Conservation (phyloP, 2,329 filamentous ascomycete species). For the Pseudogymnoascus sp. region DNA sequence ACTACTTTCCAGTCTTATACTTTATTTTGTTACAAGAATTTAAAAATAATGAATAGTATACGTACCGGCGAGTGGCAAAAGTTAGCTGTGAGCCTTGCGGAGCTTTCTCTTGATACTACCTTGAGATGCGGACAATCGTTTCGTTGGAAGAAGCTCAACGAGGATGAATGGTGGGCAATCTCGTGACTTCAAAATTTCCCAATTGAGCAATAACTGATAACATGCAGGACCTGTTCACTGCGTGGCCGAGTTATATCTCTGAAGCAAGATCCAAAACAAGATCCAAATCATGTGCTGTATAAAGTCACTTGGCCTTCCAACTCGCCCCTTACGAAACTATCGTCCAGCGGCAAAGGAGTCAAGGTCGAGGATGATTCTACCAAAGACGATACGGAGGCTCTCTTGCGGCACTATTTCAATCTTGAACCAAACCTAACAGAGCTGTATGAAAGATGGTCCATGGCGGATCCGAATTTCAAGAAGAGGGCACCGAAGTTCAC, state of each 20-base stretch:
- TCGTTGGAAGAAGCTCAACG: slow-evolving; percentile 77
- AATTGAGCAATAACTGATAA: slow-evolving; percentile 18
- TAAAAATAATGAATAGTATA: slow-evolving; percentile 22
- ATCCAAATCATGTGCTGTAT: slow-evolving; percentile 71
- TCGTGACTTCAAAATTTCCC: slow-evolving; percentile 1
- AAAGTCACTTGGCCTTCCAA: slow-evolving; percentile 53
- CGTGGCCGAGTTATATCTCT: slow-evolving; percentile 78
- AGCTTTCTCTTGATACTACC: slow-evolving; percentile 91
- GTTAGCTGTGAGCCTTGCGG: slow-evolving; percentile 70
- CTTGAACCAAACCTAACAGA: slow-evolving; percentile 65
- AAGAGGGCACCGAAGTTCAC: slow-evolving; percentile 80
- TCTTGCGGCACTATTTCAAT: slow-evolving; percentile 82
- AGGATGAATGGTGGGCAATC: slow-evolving; percentile 66
- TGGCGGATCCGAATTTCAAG: slow-evolving; percentile 78
- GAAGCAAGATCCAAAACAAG: slow-evolving; percentile 77
- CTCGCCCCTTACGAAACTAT: slow-evolving; percentile 31
- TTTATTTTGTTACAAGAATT: neutral
- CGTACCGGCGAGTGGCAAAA: slow-evolving; percentile 75
- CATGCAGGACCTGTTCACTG: slow-evolving; percentile 65
- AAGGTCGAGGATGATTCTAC: slow-evolving; percentile 15
- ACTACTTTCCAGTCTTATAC: neutral
- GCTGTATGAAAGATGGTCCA: slow-evolving; percentile 83
- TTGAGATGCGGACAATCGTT: slow-evolving; percentile 94
- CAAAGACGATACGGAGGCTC: slow-evolving; percentile 62
- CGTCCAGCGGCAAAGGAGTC: slow-evolving; percentile 22